Percentiles rank a stretch among this genome's conserved stretches.
phyloP scores from a whole-genome alignment of 306 rosid species.

The Glycine tomentella region DNA sequence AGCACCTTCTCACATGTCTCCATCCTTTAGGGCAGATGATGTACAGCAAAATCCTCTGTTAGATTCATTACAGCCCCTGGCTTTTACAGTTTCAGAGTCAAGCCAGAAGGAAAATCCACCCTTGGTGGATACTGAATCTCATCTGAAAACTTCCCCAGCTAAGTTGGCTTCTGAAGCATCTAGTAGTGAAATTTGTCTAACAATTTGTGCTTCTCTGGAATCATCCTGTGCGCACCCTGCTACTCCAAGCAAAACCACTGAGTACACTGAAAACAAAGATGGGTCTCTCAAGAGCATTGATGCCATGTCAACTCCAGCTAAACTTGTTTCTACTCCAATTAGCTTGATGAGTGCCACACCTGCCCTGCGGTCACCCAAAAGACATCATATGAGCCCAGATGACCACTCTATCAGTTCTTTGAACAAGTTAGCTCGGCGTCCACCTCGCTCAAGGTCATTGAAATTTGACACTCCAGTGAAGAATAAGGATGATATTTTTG shows the following conservation, averaged over 20 bases:
- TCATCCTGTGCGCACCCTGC: slow-evolving; percentile 37
- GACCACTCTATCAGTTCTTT: slow-evolving; percentile 46
- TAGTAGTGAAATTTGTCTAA: slow-evolving; percentile 12
- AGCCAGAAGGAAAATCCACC: slow-evolving; percentile 24
- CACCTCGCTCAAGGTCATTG: slow-evolving; percentile 66
- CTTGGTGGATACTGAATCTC: background rate
- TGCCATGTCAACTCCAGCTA: slow-evolving; percentile 54
- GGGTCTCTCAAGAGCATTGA: slow-evolving; percentile 24
- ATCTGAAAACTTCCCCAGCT: slow-evolving; percentile 26
- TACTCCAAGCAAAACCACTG: slow-evolving; percentile 60
- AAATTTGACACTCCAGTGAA: slow-evolving; percentile 77
- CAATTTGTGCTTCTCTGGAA: slow-evolving; percentile 41
- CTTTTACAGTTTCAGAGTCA: slow-evolving; percentile 43
- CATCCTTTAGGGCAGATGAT: slow-evolving; percentile 51
- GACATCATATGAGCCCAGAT: no score
- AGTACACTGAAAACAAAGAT: slow-evolving; percentile 45
- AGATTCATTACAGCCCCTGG: slow-evolving; percentile 36
- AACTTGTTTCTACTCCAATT: no score
- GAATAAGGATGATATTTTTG: slow-evolving; percentile 55
- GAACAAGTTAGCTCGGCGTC: slow-evolving; percentile 64
- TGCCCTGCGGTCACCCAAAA: no score
- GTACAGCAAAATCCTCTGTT: slow-evolving; percentile 15
- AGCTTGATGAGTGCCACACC: no score
- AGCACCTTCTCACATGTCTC: slow-evolving; percentile 60
- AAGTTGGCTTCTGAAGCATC: slow-evolving; percentile 37